Base-by-base conservation (phyloP, 1,284 basidiomycete genomes). In the Leucoagaricus sp. region DNA sequence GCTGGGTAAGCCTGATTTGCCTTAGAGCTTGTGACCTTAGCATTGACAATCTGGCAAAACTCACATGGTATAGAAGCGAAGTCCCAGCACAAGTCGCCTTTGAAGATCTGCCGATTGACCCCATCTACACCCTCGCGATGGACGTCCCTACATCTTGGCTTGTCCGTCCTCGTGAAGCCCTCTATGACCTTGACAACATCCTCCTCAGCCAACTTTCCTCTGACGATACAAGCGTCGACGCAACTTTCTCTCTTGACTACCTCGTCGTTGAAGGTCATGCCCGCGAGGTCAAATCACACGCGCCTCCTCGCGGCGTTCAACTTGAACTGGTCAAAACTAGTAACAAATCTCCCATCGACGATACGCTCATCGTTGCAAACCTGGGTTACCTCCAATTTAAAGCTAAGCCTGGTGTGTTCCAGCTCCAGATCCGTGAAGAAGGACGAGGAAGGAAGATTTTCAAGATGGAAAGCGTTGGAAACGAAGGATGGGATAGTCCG, bases 311-410 rank as follows among this genome's bases (percentile, higher is more conserved):
- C 13, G 94, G 94, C 3, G 75, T 95, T 1, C 94, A 94, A 67
- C 79, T 98, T 1, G 91, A 97, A 65, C 81, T 96, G 1, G 75
- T 81, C 5, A 55, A 48, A 28, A 75, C 73, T 4, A 73, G 75
- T 19, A 72, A 82, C 55, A 74, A 74, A 12, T 69, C 69, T 0
- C 76, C 83, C 0, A 80, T 92, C 5, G 90, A 88, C 15, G 93
- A 96, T 63, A 94, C 93, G 0, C 87, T 86, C 60, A 89, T 98
- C 45, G 94, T 98, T 64, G 94, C 93, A 4, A 99, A 98, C 68
- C 76, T 98, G 8, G 97, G 96, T 2, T 99, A 99, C 72, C 79
- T 98, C 60, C 97, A 99, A 71, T 95, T 99, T 78, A 94, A 94
- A 67, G 91, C 93, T 2, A 88, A 83, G 49, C 96, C 96, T 0